These are phyloP conservation scores for Pyrenochaeta sp. DNA, from an alignment of 2,329 filamentous ascomycete species.

Conservation along the genomic window DNA sequence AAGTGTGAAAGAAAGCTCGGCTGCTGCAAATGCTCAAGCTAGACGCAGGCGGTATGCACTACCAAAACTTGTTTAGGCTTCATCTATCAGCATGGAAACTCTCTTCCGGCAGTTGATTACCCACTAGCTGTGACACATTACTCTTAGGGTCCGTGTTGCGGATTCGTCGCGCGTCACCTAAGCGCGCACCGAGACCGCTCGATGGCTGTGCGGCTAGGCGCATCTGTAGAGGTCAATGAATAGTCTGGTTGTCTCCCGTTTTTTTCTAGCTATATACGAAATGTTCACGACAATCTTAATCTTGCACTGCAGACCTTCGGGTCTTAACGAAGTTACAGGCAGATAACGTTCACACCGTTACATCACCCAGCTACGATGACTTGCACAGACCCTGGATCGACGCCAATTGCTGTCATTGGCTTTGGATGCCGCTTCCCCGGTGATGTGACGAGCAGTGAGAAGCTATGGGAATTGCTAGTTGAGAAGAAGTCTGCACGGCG, in stretches of 20 bases:
- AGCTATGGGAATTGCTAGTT: constrained; percentile 24
- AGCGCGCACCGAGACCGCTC: not conserved
- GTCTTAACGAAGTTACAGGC: not conserved
- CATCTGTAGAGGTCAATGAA: not conserved
- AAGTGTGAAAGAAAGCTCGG: not conserved
- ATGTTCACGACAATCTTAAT: not conserved
- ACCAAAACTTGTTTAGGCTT: not conserved
- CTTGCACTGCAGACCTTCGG: not conserved
- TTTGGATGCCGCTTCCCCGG: constrained; percentile 35
- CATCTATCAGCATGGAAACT: not conserved
- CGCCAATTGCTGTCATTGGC: constrained; percentile 41
- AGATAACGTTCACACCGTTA: not conserved
- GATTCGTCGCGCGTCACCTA: not conserved
- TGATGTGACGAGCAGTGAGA: constrained; percentile 18
- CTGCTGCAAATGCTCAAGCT: not conserved
- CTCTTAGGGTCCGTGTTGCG: not conserved
- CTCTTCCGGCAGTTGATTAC: not conserved
- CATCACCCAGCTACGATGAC: constrained; percentile 5
- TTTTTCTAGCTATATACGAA: constrained; percentile 4
- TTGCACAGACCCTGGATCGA: constrained; percentile 10
- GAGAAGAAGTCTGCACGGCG: constrained; percentile 15
- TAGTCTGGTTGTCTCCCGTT: not conserved
- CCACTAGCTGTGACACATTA: not conserved
- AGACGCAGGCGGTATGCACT: not conserved
- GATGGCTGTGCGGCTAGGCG: constrained; percentile 1